A percentile compares a stretch with the other conserved stretches of the same genome.
phyloP scores from a whole-genome alignment of 305 asterid genomes.

The Fraxinus paxiana region DNA sequence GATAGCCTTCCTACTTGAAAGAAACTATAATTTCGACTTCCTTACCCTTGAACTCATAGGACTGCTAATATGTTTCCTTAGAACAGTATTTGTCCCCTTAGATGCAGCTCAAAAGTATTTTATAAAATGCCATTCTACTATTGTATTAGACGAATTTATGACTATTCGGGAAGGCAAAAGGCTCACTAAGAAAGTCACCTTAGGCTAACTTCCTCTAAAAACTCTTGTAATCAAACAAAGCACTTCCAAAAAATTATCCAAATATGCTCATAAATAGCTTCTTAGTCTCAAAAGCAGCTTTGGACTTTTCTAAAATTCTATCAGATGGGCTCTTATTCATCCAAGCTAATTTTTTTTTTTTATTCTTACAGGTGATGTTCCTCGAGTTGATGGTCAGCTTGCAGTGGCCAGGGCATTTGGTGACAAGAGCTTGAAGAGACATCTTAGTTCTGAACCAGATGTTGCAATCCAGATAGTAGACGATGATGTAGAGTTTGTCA shows the following conservation, averaged over 20 bases:
- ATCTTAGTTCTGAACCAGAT: slow-evolving; percentile 89
- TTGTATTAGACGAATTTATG: neutral
- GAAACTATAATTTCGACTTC: neutral
- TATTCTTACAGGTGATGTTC: slow-evolving; percentile 70
- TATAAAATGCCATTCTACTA: neutral
- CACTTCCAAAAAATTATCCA: neutral
- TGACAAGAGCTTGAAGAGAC: slow-evolving; percentile 85
- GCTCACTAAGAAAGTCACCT: neutral
- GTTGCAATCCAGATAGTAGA: slow-evolving; percentile 48
- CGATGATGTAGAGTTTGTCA: slow-evolving; percentile 58
- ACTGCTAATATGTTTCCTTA: neutral
- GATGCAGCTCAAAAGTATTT: neutral
- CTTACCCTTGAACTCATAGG: neutral
- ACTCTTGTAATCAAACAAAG: neutral
- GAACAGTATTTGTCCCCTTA: neutral
- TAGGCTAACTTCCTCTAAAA: neutral
- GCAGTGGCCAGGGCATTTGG: slow-evolving; percentile 97
- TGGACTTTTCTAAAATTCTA: neutral
- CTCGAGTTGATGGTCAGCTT: slow-evolving; percentile 91
- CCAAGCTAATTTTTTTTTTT: neutral
- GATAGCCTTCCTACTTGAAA: neutral
- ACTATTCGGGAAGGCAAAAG: neutral
- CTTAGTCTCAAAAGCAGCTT: neutral
- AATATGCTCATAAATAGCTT: neutral
- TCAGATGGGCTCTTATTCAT: neutral